These are phyloP conservation scores for Xylaria sp. DNA, from an alignment of 2,329 filamentous ascomycete genomes.

Conservation along the genomic window DNA sequence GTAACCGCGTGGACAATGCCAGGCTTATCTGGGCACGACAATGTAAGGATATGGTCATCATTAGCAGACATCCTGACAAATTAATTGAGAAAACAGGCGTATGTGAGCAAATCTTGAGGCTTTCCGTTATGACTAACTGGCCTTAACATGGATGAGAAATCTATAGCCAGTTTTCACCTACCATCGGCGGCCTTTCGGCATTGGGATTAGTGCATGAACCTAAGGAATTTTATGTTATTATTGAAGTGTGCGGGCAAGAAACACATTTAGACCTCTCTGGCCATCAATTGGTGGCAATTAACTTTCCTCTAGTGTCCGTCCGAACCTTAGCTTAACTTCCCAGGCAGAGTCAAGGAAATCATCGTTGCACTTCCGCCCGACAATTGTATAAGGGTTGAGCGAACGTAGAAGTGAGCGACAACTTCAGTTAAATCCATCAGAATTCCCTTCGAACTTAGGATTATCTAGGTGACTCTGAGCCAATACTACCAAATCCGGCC, in stretches of 20 bases:
- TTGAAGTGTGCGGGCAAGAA: slow-evolving; percentile 24
- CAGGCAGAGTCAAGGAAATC: not conserved
- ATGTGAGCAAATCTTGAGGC: slow-evolving; percentile 10
- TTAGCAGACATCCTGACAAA: slow-evolving; percentile 42
- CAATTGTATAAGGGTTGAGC: not conserved
- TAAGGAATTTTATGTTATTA: slow-evolving; percentile 32
- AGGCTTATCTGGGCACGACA: slow-evolving; percentile 85
- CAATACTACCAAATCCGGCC: not conserved
- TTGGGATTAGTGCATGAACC: slow-evolving; percentile 43
- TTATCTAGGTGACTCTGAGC: not conserved
- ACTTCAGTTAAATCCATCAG: not conserved
- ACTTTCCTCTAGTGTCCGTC: not conserved
- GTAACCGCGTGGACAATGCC: slow-evolving; percentile 89
- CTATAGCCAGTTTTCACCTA: slow-evolving; percentile 38
- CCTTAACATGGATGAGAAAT: slow-evolving; percentile 27
- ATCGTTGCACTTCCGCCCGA: not conserved
- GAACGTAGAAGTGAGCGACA: not conserved
- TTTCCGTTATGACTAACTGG: slow-evolving; percentile 38
- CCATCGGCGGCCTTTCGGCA: slow-evolving; percentile 44
- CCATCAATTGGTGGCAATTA: slow-evolving; percentile 10
- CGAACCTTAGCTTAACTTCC: not conserved
- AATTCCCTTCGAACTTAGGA: not conserved
- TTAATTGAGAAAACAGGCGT: slow-evolving; percentile 2
- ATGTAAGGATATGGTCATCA: slow-evolving; percentile 77
- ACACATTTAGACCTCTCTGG: not conserved